phyloP scores from a whole-genome alignment of 305 asterid species.

The Fraxinus ornus region DNA sequence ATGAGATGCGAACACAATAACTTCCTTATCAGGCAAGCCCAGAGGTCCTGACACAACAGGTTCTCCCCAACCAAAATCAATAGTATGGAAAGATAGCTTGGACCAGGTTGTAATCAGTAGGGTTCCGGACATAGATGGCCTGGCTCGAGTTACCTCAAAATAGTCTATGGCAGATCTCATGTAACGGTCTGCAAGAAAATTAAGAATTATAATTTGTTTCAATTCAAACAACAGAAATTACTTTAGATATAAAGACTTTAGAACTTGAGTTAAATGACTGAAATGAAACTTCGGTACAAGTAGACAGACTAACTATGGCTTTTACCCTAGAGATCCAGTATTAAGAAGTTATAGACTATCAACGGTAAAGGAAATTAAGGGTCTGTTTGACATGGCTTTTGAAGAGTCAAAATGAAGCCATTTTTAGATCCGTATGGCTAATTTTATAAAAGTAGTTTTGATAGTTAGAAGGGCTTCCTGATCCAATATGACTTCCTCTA shows the following conservation, averaged over 20 bases:
- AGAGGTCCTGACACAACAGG: conserved; percentile 80
- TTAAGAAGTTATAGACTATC: not conserved
- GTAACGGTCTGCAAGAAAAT: conserved; percentile 40
- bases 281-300: not conserved
- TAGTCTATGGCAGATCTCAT: conserved; percentile 83
- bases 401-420: too few relatives aligned
- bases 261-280: not conserved
- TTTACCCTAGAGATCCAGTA: too few relatives aligned
- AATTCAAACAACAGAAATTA: not conserved
- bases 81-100: conserved; percentile 68
- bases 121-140: conserved; percentile 77
- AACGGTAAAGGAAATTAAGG: not conserved
- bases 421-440: too few relatives aligned
- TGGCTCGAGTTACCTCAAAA: conserved; percentile 65
- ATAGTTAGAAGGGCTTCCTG: too few relatives aligned
- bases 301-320: not conserved
- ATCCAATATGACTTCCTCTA: too few relatives aligned
- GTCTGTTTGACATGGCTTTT: too few relatives aligned
- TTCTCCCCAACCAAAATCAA: conserved; percentile 95
- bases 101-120: conserved; percentile 88
- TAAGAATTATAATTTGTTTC: not conserved
- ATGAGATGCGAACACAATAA: conserved; percentile 71
- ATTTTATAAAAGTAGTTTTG: too few relatives aligned
- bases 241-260: not conserved
- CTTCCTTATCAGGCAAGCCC: conserved; percentile 80